phyloP scores from a whole-genome alignment of 768 basidiomycete genomes.

The Sutorius australiensis region DNA sequence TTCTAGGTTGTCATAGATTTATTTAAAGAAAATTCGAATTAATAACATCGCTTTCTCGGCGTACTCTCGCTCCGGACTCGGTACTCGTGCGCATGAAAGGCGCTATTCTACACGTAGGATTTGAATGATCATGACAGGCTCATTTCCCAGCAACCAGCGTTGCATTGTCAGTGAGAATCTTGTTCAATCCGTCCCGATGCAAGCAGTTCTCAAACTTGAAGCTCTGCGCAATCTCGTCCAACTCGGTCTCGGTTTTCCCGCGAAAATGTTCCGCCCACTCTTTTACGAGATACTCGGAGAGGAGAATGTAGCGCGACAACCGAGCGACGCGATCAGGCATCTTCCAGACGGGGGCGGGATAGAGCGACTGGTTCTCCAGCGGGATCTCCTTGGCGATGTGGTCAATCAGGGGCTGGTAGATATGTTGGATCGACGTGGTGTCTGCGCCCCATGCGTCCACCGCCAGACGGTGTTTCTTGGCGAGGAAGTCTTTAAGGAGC shows the following conservation, averaged over 20 bases:
- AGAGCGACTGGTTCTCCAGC: slow-evolving; percentile 47
- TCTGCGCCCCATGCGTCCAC: slow-evolving; percentile 79
- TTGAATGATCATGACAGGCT: neutral
- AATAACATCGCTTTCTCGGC: neutral
- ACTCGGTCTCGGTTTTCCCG: slow-evolving; percentile 53
- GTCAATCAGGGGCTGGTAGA: slow-evolving; percentile 64
- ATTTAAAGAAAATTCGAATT: no score
- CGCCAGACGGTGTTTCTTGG: slow-evolving; percentile 74
- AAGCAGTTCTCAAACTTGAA: slow-evolving; percentile 70
- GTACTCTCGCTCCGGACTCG: neutral
- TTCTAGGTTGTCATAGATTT: neutral
- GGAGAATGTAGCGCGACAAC: slow-evolving; percentile 61
- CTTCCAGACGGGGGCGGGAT: slow-evolving; percentile 65
- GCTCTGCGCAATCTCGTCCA: slow-evolving; percentile 72
- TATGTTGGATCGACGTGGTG: slow-evolving; percentile 46
- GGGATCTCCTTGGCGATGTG: slow-evolving; percentile 58
- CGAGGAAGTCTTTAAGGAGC: slow-evolving; percentile 64
- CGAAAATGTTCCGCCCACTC: slow-evolving; percentile 73
- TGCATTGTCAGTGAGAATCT: slow-evolving; percentile 45
- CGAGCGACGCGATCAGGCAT: slow-evolving; percentile 51
- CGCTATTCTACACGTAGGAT: neutral
- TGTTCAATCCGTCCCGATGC: slow-evolving; percentile 64
- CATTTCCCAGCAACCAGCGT: slow-evolving; percentile 5
- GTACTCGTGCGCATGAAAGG: neutral
- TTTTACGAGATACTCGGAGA: slow-evolving; percentile 66